These are phyloP conservation scores for Trichoderma gamsii DNA, from an alignment of 495 filamentous ascomycete genomes.

Conservation along the genomic window DNA sequence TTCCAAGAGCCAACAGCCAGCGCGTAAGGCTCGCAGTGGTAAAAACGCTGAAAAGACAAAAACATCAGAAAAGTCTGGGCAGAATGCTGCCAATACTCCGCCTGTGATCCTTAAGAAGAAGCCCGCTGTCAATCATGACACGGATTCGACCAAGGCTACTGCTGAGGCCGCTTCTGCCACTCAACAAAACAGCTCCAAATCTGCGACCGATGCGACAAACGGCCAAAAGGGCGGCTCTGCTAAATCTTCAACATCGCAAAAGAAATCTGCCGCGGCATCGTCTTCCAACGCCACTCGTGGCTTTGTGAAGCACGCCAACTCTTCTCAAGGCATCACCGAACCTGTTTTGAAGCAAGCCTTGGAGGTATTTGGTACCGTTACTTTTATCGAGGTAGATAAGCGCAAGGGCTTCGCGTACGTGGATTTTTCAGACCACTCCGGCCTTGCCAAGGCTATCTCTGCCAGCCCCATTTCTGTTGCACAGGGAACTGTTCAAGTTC, in stretches of 20 bases:
- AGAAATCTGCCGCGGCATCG: constrained; percentile 26
- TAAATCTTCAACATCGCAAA: constrained; percentile 21
- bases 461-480: constrained; percentile 75
- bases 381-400: constrained; percentile 81
- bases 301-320: constrained; percentile 91
- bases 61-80: neutral
- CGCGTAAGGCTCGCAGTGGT: constrained; percentile 25
- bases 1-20: constrained; percentile 23
- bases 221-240: constrained; percentile 18
- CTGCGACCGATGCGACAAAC: constrained; percentile 23
- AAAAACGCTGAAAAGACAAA: constrained; percentile 22
- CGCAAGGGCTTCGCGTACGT: constrained; percentile 91
- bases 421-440: constrained; percentile 67
- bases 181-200: constrained; percentile 14
- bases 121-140: constrained; percentile 25
- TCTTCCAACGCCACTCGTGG: constrained; percentile 62
- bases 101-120: constrained; percentile 40
- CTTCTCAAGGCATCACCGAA: constrained; percentile 86
- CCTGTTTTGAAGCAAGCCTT: constrained; percentile 66
- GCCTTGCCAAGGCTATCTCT: constrained; percentile 68
- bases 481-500: constrained; percentile 76
- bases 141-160: constrained; percentile 21
- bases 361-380: constrained; percentile 60
- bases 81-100: constrained; percentile 21
- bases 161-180: constrained; percentile 14